Evolutionary conservation across 768 basidiomycete genomes (phyloP), one percentile per base, ranked within the genome.

Genomic region (Gymnopilus dilepis): DNA sequence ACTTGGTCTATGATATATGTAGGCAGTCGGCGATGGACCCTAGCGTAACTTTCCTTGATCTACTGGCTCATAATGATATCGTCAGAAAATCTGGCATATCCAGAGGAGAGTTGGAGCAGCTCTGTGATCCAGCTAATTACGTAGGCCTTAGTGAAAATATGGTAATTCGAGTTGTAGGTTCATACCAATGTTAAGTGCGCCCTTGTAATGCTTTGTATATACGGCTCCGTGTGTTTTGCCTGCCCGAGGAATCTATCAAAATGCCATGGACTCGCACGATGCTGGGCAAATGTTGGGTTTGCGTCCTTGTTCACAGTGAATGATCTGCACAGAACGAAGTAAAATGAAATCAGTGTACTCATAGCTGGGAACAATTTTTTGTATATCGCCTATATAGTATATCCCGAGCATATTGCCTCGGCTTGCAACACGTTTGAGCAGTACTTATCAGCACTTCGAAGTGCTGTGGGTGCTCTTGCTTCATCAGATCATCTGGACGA

Each of bases 1-100:
- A 82, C 62, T 60, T 79, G 43, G 74, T 82, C 41, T 82, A 82
- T 33, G 75, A 76, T 41, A 66, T 81, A 17, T 82, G 82, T 63
- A 70, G 70, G 56, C 57, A 67, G n/a, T 66, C 63, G 62, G 72
- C 73, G 4, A 57, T 55, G 9, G 69, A 59, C 40, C 37, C 65
- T 17, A 62, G 63, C 37, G 65, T 73, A 43, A 68, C 70, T 8
- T 64, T 82, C 30, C 28, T 76, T 11, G 76, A 78, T 19, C 47
- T 76, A 30, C 59, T 82, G 48, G 66, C 63, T 11, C 70, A 68
- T 7, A 71, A 74, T 34, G 71, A 73, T 24, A 50, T 51, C 11
- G 71, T 80, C 6, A 30, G 55, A 31, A 61, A 61, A 4, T 74
- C 73, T 13, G 71, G 72, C 24, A 38, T 79, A 2, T 57, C 59